Percentiles rank a stretch among this genome's conserved stretches.
These are phyloP conservation scores for Penium margaritaceum DNA, from an alignment of 139 green algal species.

Conservation along the genomic window DNA sequence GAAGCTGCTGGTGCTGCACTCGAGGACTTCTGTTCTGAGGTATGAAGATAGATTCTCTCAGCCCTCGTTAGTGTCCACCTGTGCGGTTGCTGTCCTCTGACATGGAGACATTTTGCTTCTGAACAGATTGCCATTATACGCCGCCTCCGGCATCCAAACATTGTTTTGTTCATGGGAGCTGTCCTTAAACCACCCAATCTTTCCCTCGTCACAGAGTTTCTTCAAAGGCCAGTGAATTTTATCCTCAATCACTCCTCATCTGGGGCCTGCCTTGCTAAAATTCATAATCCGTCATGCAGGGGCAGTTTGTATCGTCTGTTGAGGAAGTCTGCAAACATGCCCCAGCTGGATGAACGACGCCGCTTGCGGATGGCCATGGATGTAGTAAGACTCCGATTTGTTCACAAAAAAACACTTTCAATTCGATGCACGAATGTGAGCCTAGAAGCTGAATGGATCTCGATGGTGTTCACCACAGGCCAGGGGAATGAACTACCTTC, in stretches of 20 bases:
- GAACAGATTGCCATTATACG: conserved; percentile 54
- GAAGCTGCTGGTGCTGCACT: conserved; percentile 5
- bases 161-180: conserved; percentile 52
- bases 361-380: conserved; percentile 40
- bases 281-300: no score
- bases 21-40: conserved; percentile 34
- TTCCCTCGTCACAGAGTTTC: conserved; percentile 71
- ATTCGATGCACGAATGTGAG: neutral
- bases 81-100: no score
- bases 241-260: no score
- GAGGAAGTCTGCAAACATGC: no score
- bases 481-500: conserved; percentile 62
- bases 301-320: conserved; percentile 40
- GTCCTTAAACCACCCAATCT: conserved; percentile 55
- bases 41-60: neutral
- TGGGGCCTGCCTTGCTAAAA: no score
- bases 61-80: no score
- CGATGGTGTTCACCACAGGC: neutral
- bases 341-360: conserved; percentile 14
- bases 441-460: neutral
- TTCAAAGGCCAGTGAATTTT: conserved; percentile 30
- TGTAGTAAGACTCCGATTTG: no score
- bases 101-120: no score
- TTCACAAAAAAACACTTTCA: no score
- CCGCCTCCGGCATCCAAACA: conserved; percentile 47